Evolutionary conservation across 495 filamentous ascomycete genomes (phyloP).

Genomic region (Talaromyces adpressus): DNA sequence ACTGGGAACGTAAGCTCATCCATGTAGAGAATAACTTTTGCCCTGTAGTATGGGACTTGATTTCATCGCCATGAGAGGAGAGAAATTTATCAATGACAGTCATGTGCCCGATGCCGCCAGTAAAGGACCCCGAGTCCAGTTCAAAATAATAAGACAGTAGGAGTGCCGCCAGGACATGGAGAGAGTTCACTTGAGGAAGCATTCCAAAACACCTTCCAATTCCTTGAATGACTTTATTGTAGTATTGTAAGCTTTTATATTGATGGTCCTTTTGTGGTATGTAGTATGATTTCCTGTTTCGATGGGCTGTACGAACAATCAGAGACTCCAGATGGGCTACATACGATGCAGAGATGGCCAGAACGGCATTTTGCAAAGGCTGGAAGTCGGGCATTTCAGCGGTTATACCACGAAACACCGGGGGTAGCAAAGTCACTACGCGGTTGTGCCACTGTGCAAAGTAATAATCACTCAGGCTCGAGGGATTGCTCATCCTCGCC

Average conservation of each 20-base stretch:
- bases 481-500: background rate
- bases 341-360: slow-evolving; percentile 2
- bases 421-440: background rate
- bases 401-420: slow-evolving; percentile 1
- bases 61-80: background rate
- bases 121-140: slow-evolving; percentile 2
- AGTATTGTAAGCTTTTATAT: slow-evolving; percentile 6
- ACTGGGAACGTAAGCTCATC: slow-evolving; percentile 6
- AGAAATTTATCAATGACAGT: slow-evolving; percentile 6
- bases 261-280: slow-evolving; percentile 7
- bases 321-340: slow-evolving; percentile 3
- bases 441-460: slow-evolving; percentile 6
- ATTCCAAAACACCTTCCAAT: background rate
- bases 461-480: background rate
- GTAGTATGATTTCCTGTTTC: background rate
- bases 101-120: slow-evolving; percentile 5
- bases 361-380: background rate
- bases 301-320: background rate
- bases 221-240: slow-evolving; percentile 2
- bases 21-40: slow-evolving; percentile 3
- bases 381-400: slow-evolving; percentile 2
- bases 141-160: slow-evolving; percentile 7
- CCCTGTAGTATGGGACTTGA: background rate
- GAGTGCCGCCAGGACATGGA: background rate
- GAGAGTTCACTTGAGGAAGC: background rate